phyloP scores from a whole-genome alignment of 371 early-diverging fungal genomes.

The Syncephalis fuscata region DNA sequence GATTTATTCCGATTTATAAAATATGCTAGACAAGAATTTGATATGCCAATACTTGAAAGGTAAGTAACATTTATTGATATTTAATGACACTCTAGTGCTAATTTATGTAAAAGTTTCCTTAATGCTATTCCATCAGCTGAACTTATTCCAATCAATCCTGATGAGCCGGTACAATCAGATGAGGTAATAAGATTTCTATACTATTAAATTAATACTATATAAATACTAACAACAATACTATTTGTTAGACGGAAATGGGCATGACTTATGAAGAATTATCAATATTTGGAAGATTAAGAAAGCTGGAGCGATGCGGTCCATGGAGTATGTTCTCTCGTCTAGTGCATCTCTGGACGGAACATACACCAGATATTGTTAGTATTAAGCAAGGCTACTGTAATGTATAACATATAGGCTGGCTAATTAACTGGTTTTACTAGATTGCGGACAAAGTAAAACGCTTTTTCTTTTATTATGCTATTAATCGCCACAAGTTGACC shows the following conservation, averaged over 20 bases:
- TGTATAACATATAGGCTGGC: too few species aligned
- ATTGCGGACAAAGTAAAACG: constrained; percentile 82
- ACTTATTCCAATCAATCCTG: constrained; percentile 67
- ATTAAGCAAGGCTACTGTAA: too few species aligned
- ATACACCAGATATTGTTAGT: not conserved
- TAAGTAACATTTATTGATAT: constrained; percentile 6
- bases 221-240: not conserved
- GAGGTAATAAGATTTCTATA: too few species aligned
- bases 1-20: constrained; percentile 77
- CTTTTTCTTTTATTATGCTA: constrained; percentile 90
- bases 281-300: constrained; percentile 79
- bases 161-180: constrained; percentile 64
- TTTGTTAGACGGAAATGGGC: constrained; percentile 75
- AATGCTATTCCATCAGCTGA: constrained; percentile 90
- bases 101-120: constrained; percentile 38
- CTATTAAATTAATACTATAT: too few species aligned
- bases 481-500: constrained; percentile 97
- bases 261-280: constrained; percentile 93
- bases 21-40: constrained; percentile 41
- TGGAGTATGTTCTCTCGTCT: constrained; percentile 80
- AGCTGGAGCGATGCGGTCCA: constrained; percentile 77
- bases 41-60: constrained; percentile 48
- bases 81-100: not conserved
- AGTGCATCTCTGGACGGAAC: constrained; percentile 46
- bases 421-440: too few species aligned